phyloP scores from a whole-genome alignment of 164 flowering plant genomes.

The Magnolia officinalis region DNA sequence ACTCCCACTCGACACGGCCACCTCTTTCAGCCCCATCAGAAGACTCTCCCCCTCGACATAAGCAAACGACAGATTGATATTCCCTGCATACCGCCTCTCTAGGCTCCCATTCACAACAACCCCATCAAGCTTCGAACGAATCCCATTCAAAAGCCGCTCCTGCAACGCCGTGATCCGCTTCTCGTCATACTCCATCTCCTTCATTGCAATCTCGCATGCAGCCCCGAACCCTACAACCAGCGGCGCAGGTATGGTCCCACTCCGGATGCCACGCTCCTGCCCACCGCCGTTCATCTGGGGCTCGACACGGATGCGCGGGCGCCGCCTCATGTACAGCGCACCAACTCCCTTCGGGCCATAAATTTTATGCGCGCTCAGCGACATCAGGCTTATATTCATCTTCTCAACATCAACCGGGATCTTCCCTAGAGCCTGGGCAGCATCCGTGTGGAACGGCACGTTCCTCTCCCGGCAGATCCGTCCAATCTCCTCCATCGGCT shows the following conservation, averaged over 20 bases:
- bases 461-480: conserved; percentile 59
- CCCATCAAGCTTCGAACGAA: conserved; percentile 60
- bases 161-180: conserved; percentile 50
- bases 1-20: conserved; percentile 94
- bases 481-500: conserved; percentile 91
- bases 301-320: conserved; percentile 85
- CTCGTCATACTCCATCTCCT: conserved; percentile 87
- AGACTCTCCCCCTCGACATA: conserved; percentile 95
- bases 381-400: conserved; percentile 85
- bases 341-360: conserved; percentile 97
- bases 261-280: conserved; percentile 87
- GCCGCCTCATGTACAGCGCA: conserved; percentile 72
- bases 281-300: conserved; percentile 97
- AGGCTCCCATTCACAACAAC: conserved; percentile 87
- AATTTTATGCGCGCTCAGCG: conserved; percentile 86
- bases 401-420: conserved; percentile 78
- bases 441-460: conserved; percentile 82
- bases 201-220: conserved; percentile 78
- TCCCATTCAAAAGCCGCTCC: conserved; percentile 72
- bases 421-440: conserved; percentile 92
- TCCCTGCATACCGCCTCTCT: conserved; percentile 80
- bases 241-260: conserved; percentile 96
- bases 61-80: conserved; percentile 85
- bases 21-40: conserved; percentile 97
- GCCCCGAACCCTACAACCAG: conserved; percentile 91